Evolutionary conservation across 192 early-diverging fungal species (phyloP), one percentile per base, ranked within the genome.

Genomic region (Chytriomyces sp.): DNA sequence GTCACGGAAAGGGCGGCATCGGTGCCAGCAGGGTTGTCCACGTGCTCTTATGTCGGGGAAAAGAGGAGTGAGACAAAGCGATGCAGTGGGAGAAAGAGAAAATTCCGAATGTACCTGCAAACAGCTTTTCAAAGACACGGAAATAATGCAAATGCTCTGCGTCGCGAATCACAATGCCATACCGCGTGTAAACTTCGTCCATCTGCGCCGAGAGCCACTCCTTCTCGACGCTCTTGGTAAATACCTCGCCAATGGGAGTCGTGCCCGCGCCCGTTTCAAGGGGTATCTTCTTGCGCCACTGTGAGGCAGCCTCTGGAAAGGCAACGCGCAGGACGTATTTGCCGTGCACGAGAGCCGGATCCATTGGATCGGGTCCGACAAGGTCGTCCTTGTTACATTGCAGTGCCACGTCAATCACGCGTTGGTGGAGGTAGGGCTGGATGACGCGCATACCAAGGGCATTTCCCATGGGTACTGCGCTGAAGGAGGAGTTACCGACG

Each of bases 111-210:
- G 22, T 26, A 26, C 52, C 36, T 26, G 77, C 79, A 64, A 88
- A 84, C 10, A 78, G 76, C 31, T 64, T 64, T 36, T 67, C 62
- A 70, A 91, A 89, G 8, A 80, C 78, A 10, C 77, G 73, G 64
- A 84, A 91, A 69, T 90, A 91, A 52, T 77, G 55, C 68, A 89
- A 40, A 64, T 88, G 87, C 72, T 91, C 90, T 4, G 77, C 81
- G 71, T 87, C 85, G 2, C 89, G 70, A 52, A 91, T 83, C 39
- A 81, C 81, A 58, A 91, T 75, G 26, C 78, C 75, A 39, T 89
- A 78, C 49, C 75, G 70, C 1, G 31, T 56, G 59, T 76, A 66
- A 1, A 87, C 83, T 31, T 67, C 62, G 0, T 70, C 55, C 52
- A 78, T 73, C 34, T 75, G 75, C 0, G 5, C 22, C 40, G 59